Evolutionary conservation across 345 rosid species (phyloP).

Genomic region (Hibiscus trionum): DNA sequence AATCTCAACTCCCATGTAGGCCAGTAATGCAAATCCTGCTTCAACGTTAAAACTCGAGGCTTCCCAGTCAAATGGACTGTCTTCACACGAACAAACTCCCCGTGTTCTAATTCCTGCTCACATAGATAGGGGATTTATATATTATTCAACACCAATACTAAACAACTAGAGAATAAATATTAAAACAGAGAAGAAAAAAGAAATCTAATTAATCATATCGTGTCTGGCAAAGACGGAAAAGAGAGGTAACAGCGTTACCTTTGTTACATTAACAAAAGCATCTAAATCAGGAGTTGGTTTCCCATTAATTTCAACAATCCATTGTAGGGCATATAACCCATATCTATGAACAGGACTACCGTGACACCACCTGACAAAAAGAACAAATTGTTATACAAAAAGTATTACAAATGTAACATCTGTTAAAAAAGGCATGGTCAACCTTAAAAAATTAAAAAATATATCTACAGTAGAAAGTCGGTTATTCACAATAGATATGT

Average conservation of each 20-base stretch:
- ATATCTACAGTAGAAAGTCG: too few species aligned
- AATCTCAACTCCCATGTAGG: conserved; percentile 89
- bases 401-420: background rate
- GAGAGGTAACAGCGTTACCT: conserved; percentile 37
- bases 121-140: background rate
- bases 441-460: too few species aligned
- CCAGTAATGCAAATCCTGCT: conserved; percentile 97
- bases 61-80: conserved; percentile 82
- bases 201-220: background rate
- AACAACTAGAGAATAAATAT: background rate
- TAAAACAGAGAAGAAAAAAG: background rate
- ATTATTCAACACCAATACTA: background rate
- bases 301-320: conserved; percentile 96
- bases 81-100: conserved; percentile 79
- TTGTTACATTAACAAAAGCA: conserved; percentile 57
- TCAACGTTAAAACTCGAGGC: conserved; percentile 82
- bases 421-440: background rate
- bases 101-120: conserved; percentile 67
- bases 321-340: conserved; percentile 80
- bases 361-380: conserved; percentile 62
- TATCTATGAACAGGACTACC: conserved; percentile 94
- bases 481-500: background rate
- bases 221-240: background rate
- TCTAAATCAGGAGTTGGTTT: conserved; percentile 77
- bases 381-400: background rate